Evolutionary conservation across 768 basidiomycete genomes (phyloP).

Genomic region (Naganishia vaughanmartiniae): DNA sequence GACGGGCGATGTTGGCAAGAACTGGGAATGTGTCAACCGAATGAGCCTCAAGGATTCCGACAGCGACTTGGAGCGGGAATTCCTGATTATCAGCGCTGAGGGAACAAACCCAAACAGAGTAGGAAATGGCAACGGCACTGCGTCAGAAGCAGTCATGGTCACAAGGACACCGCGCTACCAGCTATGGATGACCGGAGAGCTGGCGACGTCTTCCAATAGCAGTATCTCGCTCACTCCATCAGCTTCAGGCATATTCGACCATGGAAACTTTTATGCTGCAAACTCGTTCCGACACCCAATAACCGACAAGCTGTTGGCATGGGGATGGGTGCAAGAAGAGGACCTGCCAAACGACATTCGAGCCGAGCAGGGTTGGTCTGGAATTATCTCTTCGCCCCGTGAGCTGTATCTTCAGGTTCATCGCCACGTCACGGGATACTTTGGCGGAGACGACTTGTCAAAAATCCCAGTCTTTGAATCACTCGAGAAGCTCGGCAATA

Average conservation of each 20-base stretch:
- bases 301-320: conserved; percentile 16
- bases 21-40: conserved; percentile 32
- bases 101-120: not conserved
- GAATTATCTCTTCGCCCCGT: conserved; percentile 30
- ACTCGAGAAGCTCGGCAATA: not conserved
- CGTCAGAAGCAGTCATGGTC: conserved; percentile 5
- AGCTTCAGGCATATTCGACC: conserved; percentile 26
- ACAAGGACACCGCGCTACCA: conserved; percentile 22
- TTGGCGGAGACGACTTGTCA: conserved; percentile 14
- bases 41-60: conserved; percentile 14
- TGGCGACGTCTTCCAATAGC: not conserved
- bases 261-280: conserved; percentile 30
- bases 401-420: conserved; percentile 26
- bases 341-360: conserved; percentile 26
- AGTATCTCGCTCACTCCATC: not conserved
- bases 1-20: conserved; percentile 30
- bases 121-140: not conserved
- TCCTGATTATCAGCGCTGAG: conserved; percentile 18
- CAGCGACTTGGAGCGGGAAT: conserved; percentile 3
- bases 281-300: conserved; percentile 24
- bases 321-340: conserved; percentile 33
- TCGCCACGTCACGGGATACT: conserved; percentile 6
- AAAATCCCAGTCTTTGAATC: conserved; percentile 3
- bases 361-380: conserved; percentile 31
- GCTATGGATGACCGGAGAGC: conserved; percentile 26